A percentile compares a stretch with the other conserved stretches of the same genome.
These are phyloP conservation scores for Pleurotus cornucopiae DNA, from an alignment of 768 basidiomycete species.

Conservation along the genomic window DNA sequence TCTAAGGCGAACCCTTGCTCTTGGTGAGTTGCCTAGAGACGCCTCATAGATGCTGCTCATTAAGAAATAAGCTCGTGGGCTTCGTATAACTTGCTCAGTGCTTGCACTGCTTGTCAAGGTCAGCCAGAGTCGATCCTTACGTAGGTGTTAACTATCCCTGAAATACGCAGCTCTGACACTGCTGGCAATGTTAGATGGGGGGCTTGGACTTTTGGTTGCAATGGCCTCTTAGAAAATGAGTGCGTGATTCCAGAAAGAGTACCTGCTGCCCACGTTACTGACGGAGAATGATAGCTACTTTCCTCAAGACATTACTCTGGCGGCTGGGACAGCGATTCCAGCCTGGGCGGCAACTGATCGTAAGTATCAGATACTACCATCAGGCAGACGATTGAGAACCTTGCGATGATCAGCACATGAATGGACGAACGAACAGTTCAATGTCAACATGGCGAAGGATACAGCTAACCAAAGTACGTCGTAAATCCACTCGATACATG, in stretches of 20 bases:
- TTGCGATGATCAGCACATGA: neutral
- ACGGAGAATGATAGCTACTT: conserved; percentile 1
- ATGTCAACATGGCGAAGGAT: neutral
- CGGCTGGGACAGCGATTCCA: conserved; percentile 5
- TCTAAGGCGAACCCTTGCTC: conserved; percentile 6
- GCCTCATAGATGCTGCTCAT: no score
- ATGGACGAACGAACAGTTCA: conserved; percentile 5
- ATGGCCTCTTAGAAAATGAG: neutral
- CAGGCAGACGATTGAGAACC: neutral
- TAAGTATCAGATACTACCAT: neutral
- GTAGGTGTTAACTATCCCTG: neutral
- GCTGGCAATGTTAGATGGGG: neutral
- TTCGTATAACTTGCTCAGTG: conserved; percentile 9
- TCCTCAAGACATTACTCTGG: conserved; percentile 7
- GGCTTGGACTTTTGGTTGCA: neutral
- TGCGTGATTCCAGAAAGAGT: neutral
- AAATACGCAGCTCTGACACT: neutral
- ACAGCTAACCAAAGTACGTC: neutral
- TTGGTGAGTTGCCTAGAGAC: neutral
- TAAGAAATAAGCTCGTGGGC: conserved; percentile 3
- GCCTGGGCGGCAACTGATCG: conserved; percentile 9
- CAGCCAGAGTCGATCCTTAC: neutral
- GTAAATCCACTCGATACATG: neutral
- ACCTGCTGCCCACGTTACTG: neutral
- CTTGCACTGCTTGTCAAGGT: conserved; percentile 7